phyloP scores from a whole-genome alignment of 1,139 yeast genomes.

The Sugiyamaella japonica region DNA sequence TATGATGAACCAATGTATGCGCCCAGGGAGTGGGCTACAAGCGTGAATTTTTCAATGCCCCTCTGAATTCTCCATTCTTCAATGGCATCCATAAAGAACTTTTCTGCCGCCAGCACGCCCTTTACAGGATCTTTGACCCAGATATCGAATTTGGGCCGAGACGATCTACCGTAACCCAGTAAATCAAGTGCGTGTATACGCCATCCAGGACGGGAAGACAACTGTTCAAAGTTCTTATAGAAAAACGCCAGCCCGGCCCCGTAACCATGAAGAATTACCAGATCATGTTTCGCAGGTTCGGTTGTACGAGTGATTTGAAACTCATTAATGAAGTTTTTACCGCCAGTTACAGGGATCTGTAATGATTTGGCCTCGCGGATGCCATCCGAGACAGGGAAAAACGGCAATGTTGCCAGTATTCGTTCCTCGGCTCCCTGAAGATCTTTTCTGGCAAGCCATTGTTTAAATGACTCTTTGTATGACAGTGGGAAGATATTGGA shows the following conservation, averaged over 20 bases:
- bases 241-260: conserved; percentile 88
- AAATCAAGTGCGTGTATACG: conserved; percentile 76
- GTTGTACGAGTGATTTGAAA: conserved; percentile 43
- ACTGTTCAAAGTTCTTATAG: conserved; percentile 67
- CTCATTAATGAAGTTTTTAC: conserved; percentile 58
- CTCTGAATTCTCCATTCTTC: conserved; percentile 77
- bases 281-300: conserved; percentile 29
- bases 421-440: conserved; percentile 46
- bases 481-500: conserved; percentile 41
- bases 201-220: conserved; percentile 43
- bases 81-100: conserved; percentile 75
- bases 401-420: conserved; percentile 57
- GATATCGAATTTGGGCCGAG: conserved; percentile 55
- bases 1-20: conserved; percentile 84
- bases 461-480: conserved; percentile 46
- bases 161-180: conserved; percentile 80
- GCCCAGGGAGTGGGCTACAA: conserved; percentile 92
- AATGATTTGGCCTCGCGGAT: conserved; percentile 51
- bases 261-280: conserved; percentile 85
- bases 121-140: conserved; percentile 31
- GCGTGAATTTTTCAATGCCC: conserved; percentile 53
- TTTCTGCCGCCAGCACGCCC: conserved; percentile 54
- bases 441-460: conserved; percentile 47
- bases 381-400: conserved; percentile 55
- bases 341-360: conserved; percentile 49